phyloP scores from a whole-genome alignment of 2,329 filamentous ascomycete genomes.

The Trichoderma citrinoviride region DNA sequence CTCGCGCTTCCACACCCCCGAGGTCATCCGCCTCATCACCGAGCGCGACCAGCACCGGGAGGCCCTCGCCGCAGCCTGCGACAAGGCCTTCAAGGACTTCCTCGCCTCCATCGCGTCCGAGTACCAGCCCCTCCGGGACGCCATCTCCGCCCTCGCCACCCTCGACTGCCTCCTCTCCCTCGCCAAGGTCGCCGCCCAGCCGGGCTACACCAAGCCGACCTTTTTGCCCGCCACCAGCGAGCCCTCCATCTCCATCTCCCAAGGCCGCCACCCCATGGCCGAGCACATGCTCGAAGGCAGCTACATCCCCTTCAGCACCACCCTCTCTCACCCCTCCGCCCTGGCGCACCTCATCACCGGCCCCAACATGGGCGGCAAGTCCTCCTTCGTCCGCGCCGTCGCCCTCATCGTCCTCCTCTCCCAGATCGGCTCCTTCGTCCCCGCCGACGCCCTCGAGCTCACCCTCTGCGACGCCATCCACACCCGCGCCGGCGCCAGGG shows the following conservation, averaged over 20 bases:
- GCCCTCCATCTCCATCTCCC: slow-evolving; percentile 58
- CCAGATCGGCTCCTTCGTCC: slow-evolving; percentile 92
- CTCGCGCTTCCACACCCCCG: slow-evolving; percentile 90
- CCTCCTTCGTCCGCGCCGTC: slow-evolving; percentile 90
- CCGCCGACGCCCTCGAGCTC: slow-evolving; percentile 68
- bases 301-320: slow-evolving; percentile 88
- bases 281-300: slow-evolving; percentile 81
- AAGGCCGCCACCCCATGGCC: slow-evolving; percentile 91
- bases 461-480: slow-evolving; percentile 89
- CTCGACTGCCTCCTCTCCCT: slow-evolving; percentile 89
- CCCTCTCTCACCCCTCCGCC: slow-evolving; percentile 62
- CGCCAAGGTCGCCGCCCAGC: slow-evolving; percentile 76
- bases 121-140: slow-evolving; percentile 87
- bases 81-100: slow-evolving; percentile 72
- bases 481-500: slow-evolving; percentile 92
- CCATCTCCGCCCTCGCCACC: slow-evolving; percentile 78
- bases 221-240: slow-evolving; percentile 60
- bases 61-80: slow-evolving; percentile 85
- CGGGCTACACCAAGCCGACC: slow-evolving; percentile 80
- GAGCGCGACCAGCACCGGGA: slow-evolving; percentile 96
- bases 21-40: slow-evolving; percentile 76
- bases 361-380: slow-evolving; percentile 98
- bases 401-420: slow-evolving; percentile 91
- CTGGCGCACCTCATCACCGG: slow-evolving; percentile 87
- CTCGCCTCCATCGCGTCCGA: slow-evolving; percentile 72